Evolutionary conservation across 129 eudicot species (phyloP), one percentile per base, ranked within the genome.

Genomic region (Mikania micrantha): DNA sequence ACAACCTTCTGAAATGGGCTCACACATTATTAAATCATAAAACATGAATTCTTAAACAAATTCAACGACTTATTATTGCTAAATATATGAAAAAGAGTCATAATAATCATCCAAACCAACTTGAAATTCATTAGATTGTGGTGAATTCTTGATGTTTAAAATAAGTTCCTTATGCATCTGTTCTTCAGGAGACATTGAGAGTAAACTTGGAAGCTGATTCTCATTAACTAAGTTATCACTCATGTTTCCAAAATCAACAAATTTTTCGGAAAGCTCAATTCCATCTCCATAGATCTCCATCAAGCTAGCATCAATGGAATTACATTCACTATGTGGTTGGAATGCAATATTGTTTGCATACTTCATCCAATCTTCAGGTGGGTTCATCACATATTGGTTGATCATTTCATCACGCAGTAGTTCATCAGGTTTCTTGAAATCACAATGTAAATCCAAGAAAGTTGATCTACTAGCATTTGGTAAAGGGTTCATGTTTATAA

Each of bases 131-230:
- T 74, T 72, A 28, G 77, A 40, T 38, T 64, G 63, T 17, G 27
- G 31, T 1, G 60, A 11, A 38, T 25, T 52, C 19, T 40, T 49
- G 70, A 45, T 24, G 70, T 45, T 16, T 21, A 60, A 34, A 10
- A 70, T 47, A n/a, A n/a, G n/a, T 75, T 67, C 40, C 7, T 76
- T 73, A 32, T 60, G 49, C 29, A 16, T 29, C 17, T 48, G 66
- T 39, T 58, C 72, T 24, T 35, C 74, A 4, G 80, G 59, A 74
- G 73, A 67, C 28, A 53, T 34, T 16, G 75, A 63, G 61, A 68
- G 69, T 52, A 76, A 73, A 45, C 72, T 65, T 11, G 85, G 85
- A 80, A 80, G 85, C 67, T 35, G 67, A 71, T 60, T 76, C 32
- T 77, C 83, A 1, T 9, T 58, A 41, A 53, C 41, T 20, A 64